These are phyloP conservation scores for Pseudocercospora ulei DNA, from an alignment of 2,329 filamentous ascomycete genomes.

Conservation along the genomic window DNA sequence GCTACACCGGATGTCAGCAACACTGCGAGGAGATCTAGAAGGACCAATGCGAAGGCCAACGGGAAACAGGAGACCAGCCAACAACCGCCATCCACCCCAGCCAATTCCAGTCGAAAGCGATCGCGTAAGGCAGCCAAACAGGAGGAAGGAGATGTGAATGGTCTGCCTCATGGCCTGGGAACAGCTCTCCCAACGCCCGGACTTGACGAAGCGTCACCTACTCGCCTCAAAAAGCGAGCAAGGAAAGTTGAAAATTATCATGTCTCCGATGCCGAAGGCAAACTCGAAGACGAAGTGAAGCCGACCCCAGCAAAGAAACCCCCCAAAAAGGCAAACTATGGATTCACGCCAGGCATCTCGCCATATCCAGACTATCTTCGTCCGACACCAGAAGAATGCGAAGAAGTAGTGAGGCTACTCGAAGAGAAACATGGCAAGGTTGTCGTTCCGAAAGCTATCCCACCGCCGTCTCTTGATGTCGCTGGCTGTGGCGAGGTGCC, in stretches of 20 bases:
- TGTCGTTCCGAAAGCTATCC: constrained; percentile 55
- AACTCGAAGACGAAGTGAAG: constrained; percentile 10
- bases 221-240: constrained; percentile 28
- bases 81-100: constrained; percentile 12
- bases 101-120: constrained; percentile 34
- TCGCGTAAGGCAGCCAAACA: constrained; percentile 33
- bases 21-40: constrained; percentile 25
- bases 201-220: constrained; percentile 20
- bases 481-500: constrained; percentile 62
- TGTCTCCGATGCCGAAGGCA: constrained; percentile 7
- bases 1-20: constrained; percentile 33
- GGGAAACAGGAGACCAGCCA: not conserved
- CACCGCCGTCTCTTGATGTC: constrained; percentile 58
- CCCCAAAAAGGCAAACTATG: constrained; percentile 39
- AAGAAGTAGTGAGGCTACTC: constrained; percentile 58
- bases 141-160: constrained; percentile 37
- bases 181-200: constrained; percentile 30
- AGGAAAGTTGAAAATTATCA: constrained; percentile 18
- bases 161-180: constrained; percentile 51
- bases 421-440: constrained; percentile 56
- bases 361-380: constrained; percentile 59
- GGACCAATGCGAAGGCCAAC: constrained; percentile 4
- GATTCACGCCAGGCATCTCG: constrained; percentile 43
- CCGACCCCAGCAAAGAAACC: constrained; percentile 31
- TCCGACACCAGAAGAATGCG: constrained; percentile 60